phyloP scores from a whole-genome alignment of 1,139 yeast species.

The Meyerozyma athensensis region DNA sequence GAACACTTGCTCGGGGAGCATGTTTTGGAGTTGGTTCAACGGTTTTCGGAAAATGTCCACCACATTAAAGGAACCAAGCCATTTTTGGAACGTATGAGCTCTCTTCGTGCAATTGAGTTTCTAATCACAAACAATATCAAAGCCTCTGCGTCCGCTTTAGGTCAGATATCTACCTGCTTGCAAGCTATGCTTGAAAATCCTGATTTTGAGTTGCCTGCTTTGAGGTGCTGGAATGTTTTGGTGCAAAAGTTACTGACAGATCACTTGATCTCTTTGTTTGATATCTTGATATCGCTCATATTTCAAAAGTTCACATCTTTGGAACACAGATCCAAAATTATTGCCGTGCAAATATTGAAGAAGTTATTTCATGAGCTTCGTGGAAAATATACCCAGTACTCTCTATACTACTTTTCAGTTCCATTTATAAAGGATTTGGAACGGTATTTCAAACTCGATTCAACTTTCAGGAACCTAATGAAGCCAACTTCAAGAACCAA shows the following conservation, averaged over 20 bases:
- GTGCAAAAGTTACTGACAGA: slow-evolving; percentile 46
- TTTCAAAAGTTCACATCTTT: slow-evolving; percentile 62
- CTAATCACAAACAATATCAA: slow-evolving; percentile 58
- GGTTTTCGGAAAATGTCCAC: slow-evolving; percentile 74
- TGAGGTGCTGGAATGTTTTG: slow-evolving; percentile 64
- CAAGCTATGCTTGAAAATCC: slow-evolving; percentile 72
- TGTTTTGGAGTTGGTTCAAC: slow-evolving; percentile 73
- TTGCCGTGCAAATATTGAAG: slow-evolving; percentile 44
- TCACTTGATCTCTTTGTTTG: slow-evolving; percentile 46
- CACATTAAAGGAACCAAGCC: slow-evolving; percentile 66
- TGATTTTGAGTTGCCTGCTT: slow-evolving; percentile 57
- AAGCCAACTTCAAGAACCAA: slow-evolving; percentile 25
- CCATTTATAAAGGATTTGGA: slow-evolving; percentile 42
- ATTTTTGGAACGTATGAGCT: slow-evolving; percentile 63
- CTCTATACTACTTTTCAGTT: slow-evolving; percentile 46
- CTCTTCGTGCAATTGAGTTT: slow-evolving; percentile 70
- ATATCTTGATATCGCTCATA: slow-evolving; percentile 41
- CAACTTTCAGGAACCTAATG: slow-evolving; percentile 22
- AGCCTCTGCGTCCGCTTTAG: slow-evolving; percentile 70
- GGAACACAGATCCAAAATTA: slow-evolving; percentile 38
- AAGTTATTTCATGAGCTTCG: slow-evolving; percentile 34
- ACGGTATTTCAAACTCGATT: slow-evolving; percentile 19
- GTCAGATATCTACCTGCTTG: slow-evolving; percentile 83
- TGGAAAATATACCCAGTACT: slow-evolving; percentile 34
- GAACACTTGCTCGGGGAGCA: slow-evolving; percentile 44